Evolutionary conservation across 2,329 filamentous ascomycete genomes (phyloP), one percentile per base, ranked within the genome.

Genomic region (Diplodia seriata): DNA sequence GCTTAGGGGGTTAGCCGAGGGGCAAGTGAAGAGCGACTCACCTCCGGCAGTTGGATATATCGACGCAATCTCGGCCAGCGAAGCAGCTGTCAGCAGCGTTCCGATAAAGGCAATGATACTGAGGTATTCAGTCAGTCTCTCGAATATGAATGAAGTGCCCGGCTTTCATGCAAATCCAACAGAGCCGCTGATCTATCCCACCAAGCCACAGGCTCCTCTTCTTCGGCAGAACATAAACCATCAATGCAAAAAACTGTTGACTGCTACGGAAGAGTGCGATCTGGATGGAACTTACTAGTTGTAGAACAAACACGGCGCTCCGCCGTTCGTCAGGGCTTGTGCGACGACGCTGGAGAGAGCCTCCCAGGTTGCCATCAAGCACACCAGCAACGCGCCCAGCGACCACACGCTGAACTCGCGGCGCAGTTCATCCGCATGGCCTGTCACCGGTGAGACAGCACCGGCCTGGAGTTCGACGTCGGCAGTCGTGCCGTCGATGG

Each of bases 61-160:
- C 70, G 87, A 89, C 66, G 89, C 91, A 73, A 92, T 90, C 79
- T 92, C 90, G 69, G 87, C 87, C 20, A 91, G 82, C 23, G 88
- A 90, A 4, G 85, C 80, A n/a, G 89, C 89, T 47, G 91, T 87
- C 75, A 89, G 91, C 70, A 90, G 76, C 71, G 90, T 89, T 74
- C 79, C 80, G 9, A 82, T 51, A 36, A 83, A 79, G 0, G 81
- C 78, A 2, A 82, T 75, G 3, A 84, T 73, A 59, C 47, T 64
- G 15, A 7, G 40, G 12, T 20, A 64, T 12, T 2, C 31, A 43
- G 20, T 53, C 12, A 26, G 29, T 14, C 23, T 15, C 47, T 43
- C 15, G 40, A 43, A 15, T 3, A n/a, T 43, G n/a, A 43, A 14
- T 15, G 15, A 18, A 0, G 12, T 5, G 15, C 15, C 4, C 11